Evolutionary conservation across 352 stramenopile genomes (phyloP).

Genomic region (Pythium aquatile): DNA sequence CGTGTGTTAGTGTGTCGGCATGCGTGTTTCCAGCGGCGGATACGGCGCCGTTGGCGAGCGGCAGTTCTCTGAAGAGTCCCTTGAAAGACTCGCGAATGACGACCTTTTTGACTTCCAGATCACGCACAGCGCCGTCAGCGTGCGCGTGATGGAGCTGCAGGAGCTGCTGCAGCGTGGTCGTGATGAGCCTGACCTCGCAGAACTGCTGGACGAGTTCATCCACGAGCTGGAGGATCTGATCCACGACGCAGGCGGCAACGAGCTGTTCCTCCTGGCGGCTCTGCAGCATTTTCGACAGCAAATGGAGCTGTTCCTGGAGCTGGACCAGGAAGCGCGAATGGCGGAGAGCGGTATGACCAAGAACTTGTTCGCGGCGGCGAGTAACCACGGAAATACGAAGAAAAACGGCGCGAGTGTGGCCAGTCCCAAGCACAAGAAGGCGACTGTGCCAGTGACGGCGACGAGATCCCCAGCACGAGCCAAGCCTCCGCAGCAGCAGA

Average conservation of each 20-base stretch:
- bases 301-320: conserved; percentile 58
- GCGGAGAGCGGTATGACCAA: conserved; percentile 27
- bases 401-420: neutral
- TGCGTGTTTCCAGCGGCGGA: conserved; percentile 21
- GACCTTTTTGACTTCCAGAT: conserved; percentile 74
- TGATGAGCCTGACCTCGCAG: conserved; percentile 44
- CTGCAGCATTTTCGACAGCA: conserved; percentile 64
- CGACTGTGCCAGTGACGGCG: neutral
- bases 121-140: conserved; percentile 35
- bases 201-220: conserved; percentile 49
- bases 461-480: neutral
- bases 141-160: conserved; percentile 42
- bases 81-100: conserved; percentile 40
- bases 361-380: conserved; percentile 29
- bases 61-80: conserved; percentile 23
- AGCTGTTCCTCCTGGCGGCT: conserved; percentile 54
- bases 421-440: neutral
- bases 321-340: conserved; percentile 34
- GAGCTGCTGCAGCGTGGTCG: conserved; percentile 47
- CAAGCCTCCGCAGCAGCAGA: neutral
- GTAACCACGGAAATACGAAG: conserved; percentile 12
- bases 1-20: neutral
- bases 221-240: conserved; percentile 55
- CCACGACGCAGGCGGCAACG: conserved; percentile 31
- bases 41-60: conserved; percentile 20